Percentiles rank a stretch among this genome's conserved stretches.
phyloP scores from a whole-genome alignment of 306 rosid species.

The Ceratonia siliqua region DNA sequence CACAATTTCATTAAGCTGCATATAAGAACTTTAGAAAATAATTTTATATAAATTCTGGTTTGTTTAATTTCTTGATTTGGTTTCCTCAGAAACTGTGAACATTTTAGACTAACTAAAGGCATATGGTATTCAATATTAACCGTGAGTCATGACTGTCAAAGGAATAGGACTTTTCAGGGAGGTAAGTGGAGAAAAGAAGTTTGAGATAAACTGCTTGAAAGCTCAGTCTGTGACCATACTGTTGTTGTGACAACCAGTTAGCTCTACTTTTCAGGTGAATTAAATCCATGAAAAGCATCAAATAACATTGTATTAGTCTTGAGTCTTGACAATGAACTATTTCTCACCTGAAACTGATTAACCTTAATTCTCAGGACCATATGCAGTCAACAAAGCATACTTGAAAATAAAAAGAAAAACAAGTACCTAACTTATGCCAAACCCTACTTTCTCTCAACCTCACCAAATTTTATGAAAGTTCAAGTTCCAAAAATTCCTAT shows the following conservation, averaged over 20 bases:
- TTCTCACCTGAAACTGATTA: conserved; percentile 18
- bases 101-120: not conserved
- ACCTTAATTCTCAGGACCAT: not conserved
- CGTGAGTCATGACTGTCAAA: not conserved
- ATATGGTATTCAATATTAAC: conserved; percentile 4
- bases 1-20: too few relatives aligned
- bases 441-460: conserved; percentile 38
- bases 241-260: conserved; percentile 38
- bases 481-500: not conserved
- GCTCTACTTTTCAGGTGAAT: conserved; percentile 42
- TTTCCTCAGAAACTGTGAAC: not conserved
- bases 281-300: conserved; percentile 39
- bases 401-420: conserved; percentile 20
- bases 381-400: conserved; percentile 33
- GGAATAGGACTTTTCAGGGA: conserved; percentile 40
- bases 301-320: conserved; percentile 2
- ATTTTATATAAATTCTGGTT: not conserved
- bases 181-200: conserved; percentile 30
- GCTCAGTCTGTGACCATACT: conserved; percentile 51
- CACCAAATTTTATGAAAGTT: conserved; percentile 3
- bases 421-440: conserved; percentile 44
- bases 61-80: not conserved
- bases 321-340: conserved; percentile 33
- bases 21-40: not conserved
- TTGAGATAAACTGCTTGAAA: conserved; percentile 43